Evolutionary conservation across 768 basidiomycete genomes (phyloP), one percentile per base, ranked within the genome.

Genomic region (Candolleomyces efflorescens): DNA sequence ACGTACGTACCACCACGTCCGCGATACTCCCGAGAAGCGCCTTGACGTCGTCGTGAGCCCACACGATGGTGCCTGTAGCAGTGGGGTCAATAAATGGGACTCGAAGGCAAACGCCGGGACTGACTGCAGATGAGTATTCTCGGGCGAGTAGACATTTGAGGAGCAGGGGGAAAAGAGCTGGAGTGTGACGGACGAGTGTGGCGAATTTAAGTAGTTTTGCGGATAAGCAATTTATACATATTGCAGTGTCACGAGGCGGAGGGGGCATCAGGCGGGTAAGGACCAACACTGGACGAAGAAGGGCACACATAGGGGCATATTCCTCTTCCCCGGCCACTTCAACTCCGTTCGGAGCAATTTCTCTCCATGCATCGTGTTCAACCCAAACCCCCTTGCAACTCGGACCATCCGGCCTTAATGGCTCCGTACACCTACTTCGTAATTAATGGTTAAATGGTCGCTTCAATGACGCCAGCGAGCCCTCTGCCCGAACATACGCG

Each of bases 1-100:
- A 26, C 12, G 17, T 11, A 79, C 91, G 66, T 68, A 94, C 94
- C 50, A 93, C 75, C 27, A 94, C 77, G 53, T 93, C 86, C 32
- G 91, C 85, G 56, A 90, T 80, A 54, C 78, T 75, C 0, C 79
- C 79, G 38, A 94, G 82, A 59, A 92, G 75, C 38, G 78, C 72
- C 56, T 84, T 73, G 54, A 85, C 77, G 57, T 94, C 90, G 23
- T 90, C 78, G 59, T 89, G 84, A 0, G 92, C 90, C 92, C 92
- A 94, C 27, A 87, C 79, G 56, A 94, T 82, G 59, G 83, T 72
- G 53, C 84, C 90, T 90, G 64, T 17, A 43, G 38, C 15, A 20
- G 46, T 22, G 46, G 13, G n/a, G 7, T 2, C 36, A 20, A 3
- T n/a, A 15, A 44, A 51, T 37, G 48, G 11, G 41, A 23, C 26